Evolutionary conservation across 1,284 basidiomycete genomes (phyloP).

Genomic region (Pascua sp.): DNA sequence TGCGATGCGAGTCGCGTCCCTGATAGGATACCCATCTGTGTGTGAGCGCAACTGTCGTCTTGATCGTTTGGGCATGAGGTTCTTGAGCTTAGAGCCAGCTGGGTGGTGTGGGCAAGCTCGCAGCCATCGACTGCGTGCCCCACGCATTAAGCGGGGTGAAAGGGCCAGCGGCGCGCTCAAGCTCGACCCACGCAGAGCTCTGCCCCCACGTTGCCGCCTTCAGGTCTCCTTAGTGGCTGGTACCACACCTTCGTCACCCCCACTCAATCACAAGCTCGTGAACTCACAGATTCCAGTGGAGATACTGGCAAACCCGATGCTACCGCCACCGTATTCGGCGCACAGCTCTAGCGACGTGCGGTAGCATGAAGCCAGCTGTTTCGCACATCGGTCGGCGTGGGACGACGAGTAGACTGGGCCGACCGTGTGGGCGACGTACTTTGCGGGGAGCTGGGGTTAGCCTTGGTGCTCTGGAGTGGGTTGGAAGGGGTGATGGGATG

Average conservation of each 20-base stretch:
- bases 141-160: too few species aligned
- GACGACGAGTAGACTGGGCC: conserved; percentile 68
- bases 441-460: conserved; percentile 52
- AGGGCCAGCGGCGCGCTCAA: not conserved
- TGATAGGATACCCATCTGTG: conserved; percentile 47
- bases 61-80: too few species aligned
- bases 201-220: too few species aligned
- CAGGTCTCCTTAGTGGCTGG: too few species aligned
- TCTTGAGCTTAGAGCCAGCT: too few species aligned
- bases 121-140: too few species aligned
- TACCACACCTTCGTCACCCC: too few species aligned
- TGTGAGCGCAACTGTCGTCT: too few species aligned
- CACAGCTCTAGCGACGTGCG: conserved; percentile 62
- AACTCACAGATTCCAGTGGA: conserved; percentile 45
- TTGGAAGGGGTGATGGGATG: too few species aligned
- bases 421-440: conserved; percentile 82
- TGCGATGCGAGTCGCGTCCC: conserved; percentile 43
- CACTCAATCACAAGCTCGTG: too few species aligned
- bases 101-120: too few species aligned
- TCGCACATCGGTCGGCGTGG: conserved; percentile 54
- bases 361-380: conserved; percentile 70
- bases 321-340: conserved; percentile 59
- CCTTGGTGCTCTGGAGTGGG: too few species aligned
- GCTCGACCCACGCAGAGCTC: not conserved
- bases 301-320: conserved; percentile 57